Percentiles rank a stretch among this genome's conserved stretches.
Evolutionary conservation across 2,329 filamentous ascomycete genomes (phyloP).

Genomic region (Alternaria rosae): DNA sequence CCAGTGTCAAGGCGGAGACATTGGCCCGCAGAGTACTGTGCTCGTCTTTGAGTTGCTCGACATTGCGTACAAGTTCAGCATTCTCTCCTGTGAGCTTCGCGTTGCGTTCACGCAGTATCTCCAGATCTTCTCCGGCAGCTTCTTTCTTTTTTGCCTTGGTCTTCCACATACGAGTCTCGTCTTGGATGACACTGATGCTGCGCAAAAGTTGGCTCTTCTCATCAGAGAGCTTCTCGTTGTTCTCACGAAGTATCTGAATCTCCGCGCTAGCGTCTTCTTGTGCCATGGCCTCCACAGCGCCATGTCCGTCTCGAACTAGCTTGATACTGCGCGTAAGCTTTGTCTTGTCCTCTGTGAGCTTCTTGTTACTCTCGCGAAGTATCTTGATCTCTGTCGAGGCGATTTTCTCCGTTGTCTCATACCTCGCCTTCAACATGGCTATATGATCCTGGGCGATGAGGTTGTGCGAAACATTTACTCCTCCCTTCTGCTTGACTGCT

Average conservation of each 20-base stretch:
- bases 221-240: not conserved
- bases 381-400: slow-evolving; percentile 5
- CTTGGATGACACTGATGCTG: not conserved
- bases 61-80: not conserved
- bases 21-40: not conserved
- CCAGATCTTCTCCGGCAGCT: not conserved
- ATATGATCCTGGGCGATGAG: not conserved
- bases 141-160: not conserved
- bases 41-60: not conserved
- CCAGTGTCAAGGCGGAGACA: not conserved
- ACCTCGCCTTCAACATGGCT: slow-evolving; percentile 1
- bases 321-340: not conserved
- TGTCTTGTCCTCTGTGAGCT: not conserved
- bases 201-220: not conserved
- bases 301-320: not conserved
- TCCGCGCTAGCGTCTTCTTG: not conserved
- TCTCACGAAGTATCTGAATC: not conserved
- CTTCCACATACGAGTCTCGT: not conserved
- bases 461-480: not conserved
- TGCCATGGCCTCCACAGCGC: not conserved
- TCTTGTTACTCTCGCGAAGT: slow-evolving; percentile 1
- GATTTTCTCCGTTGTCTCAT: not conserved
- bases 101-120: not conserved
- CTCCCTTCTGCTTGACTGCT: not conserved
- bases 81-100: not conserved